Evolutionary conservation across 257 asterid genomes (phyloP).

Genomic region (Cordia subcordata): DNA sequence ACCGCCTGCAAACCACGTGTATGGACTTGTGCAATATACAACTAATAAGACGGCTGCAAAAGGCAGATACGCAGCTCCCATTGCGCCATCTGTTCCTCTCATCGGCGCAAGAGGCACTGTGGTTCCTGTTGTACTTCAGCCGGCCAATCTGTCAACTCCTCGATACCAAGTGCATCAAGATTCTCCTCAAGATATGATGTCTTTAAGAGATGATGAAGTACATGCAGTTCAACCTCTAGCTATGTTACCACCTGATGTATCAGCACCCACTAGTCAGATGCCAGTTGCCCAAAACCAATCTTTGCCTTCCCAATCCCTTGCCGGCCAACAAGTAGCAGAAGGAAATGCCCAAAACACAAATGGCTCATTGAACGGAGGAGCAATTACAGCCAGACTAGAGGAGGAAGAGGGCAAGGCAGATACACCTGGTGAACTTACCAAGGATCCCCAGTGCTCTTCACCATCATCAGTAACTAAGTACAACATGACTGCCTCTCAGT

Average conservation of each 20-base stretch:
- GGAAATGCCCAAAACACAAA: slow-evolving; percentile 28
- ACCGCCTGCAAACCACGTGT: not conserved
- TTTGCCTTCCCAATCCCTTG: too few species aligned
- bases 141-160: slow-evolving; percentile 3
- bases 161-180: not conserved
- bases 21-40: too few species aligned
- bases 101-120: slow-evolving; percentile 49
- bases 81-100: slow-evolving; percentile 10
- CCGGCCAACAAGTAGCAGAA: slow-evolving; percentile 28
- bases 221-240: slow-evolving; percentile 64
- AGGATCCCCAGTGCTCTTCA: too few species aligned
- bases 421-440: slow-evolving; percentile 12
- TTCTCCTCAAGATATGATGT: too few species aligned
- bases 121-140: slow-evolving; percentile 54
- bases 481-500: not conserved
- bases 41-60: slow-evolving; percentile 26
- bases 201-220: slow-evolving; percentile 37
- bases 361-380: slow-evolving; percentile 18
- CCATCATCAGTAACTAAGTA: slow-evolving; percentile 27
- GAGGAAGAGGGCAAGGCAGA: slow-evolving; percentile 28
- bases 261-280: too few species aligned
- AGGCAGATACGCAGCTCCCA: slow-evolving; percentile 14
- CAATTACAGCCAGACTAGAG: slow-evolving; percentile 7
- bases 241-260: slow-evolving; percentile 48
- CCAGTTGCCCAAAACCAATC: too few species aligned